Conservation (phyloP, 768 basidiomycete species). For the Boletus coccyginus region DNA sequence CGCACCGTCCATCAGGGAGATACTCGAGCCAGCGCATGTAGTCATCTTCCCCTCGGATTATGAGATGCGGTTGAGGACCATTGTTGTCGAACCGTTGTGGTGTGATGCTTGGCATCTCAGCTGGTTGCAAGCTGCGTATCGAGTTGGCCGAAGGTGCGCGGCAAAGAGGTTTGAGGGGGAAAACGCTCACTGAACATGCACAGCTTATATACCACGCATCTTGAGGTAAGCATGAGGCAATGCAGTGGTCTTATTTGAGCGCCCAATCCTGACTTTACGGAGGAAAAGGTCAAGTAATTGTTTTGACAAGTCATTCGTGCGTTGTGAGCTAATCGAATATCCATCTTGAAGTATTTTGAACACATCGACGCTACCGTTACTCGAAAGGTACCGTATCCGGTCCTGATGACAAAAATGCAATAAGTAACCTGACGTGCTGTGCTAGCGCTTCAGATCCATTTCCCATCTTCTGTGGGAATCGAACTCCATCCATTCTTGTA, state of each 20-base stretch:
- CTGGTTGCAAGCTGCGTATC: no score
- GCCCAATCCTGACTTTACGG: constrained; percentile 10
- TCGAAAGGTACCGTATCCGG: constrained; percentile 65
- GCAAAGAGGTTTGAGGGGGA: no score
- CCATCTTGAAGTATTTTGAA: constrained; percentile 91
- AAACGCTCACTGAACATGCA: no score
- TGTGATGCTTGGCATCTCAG: background rate
- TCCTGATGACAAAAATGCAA: constrained; percentile 76
- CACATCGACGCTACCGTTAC: constrained; percentile 80
- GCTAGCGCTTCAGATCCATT: constrained; percentile 80
- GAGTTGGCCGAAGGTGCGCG: no score
- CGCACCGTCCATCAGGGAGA: background rate
- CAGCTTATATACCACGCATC: no score
- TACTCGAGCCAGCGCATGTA: background rate
- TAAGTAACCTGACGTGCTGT: constrained; percentile 63
- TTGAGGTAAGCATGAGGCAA: no score
- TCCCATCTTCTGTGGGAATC: constrained; percentile 77
- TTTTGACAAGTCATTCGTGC: constrained; percentile 79
- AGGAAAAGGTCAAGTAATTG: constrained; percentile 66
- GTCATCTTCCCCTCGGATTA: background rate
- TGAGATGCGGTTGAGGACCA: background rate
- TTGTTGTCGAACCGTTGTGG: background rate
- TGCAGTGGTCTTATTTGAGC: no score
- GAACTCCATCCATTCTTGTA: constrained; percentile 81
- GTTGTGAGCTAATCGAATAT: constrained; percentile 64